Evolutionary conservation across 2,329 filamentous ascomycete species (phyloP).

Genomic region (Aspergillus niger): DNA sequence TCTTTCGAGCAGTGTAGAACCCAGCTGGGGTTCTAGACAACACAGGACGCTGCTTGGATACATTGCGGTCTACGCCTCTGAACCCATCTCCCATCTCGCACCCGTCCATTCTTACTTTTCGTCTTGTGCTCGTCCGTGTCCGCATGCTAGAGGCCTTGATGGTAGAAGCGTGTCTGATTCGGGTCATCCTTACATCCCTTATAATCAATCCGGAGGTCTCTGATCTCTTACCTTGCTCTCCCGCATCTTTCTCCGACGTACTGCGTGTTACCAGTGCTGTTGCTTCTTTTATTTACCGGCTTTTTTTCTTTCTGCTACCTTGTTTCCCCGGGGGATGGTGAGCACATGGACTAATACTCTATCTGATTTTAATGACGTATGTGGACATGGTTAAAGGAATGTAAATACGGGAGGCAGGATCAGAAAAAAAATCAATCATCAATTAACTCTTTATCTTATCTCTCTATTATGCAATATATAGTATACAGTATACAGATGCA

Average conservation of each 20-base stretch:
- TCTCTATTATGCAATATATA: background rate
- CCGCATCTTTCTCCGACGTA: conserved; percentile 1
- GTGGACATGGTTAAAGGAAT: conserved; percentile 34
- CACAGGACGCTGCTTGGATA: conserved; percentile 12
- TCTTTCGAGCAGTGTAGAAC: conserved; percentile 19
- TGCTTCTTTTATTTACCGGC: conserved; percentile 11
- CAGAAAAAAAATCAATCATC: conserved; percentile 2
- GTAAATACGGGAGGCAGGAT: conserved; percentile 37
- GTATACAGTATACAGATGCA: background rate
- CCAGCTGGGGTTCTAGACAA: conserved; percentile 7
- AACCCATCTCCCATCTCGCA: conserved; percentile 22
- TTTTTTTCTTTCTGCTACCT: conserved; percentile 17
- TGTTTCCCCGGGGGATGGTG: conserved; percentile 23
- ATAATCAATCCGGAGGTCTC: conserved; percentile 1
- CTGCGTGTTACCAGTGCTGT: conserved; percentile 6
- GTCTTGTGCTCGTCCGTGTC: conserved; percentile 19
- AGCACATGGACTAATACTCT: conserved; percentile 30
- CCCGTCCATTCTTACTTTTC: conserved; percentile 21
- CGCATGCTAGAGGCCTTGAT: conserved; percentile 34
- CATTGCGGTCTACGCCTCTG: conserved; percentile 8
- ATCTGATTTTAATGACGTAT: conserved; percentile 40
- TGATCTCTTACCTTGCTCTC: conserved; percentile 1
- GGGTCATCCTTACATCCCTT: conserved; percentile 5
- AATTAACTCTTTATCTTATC: background rate
- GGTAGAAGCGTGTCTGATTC: conserved; percentile 27